Base-by-base conservation (phyloP, 768 basidiomycete genomes). In the Asterophora parasitica region DNA sequence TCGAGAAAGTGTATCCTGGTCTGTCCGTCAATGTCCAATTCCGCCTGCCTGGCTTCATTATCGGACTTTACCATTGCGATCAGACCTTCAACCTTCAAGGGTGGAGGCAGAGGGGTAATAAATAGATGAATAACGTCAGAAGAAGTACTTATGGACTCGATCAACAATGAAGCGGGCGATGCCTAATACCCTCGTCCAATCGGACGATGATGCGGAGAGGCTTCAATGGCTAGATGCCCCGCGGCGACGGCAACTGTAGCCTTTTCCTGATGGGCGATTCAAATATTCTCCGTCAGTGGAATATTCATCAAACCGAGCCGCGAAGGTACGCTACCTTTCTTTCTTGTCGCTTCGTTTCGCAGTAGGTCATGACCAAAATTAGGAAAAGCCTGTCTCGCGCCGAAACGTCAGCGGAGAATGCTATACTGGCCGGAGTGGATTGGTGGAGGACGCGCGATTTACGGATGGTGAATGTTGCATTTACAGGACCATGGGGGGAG, bases 61-160 rank as follows among this genome's bases (percentile, higher is more conserved):
- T 59, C 56, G 15, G 49, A 51, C 40, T 48, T 34, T 27, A 59
- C 54, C 51, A 58, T 51, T 36, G 40, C 39, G 28, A 55, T 55
- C 30, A 59, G 57, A 33, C 19, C 39, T 28, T 52, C 45, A 23
- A 58, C n/a, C n/a, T n/a, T n/a, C n/a, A n/a, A n/a, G n/a, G n/a
- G n/a, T n/a, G n/a, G n/a, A n/a, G n/a, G n/a, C n/a, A n/a, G n/a
- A n/a, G n/a, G n/a, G n/a, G n/a, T n/a, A n/a, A n/a, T n/a, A n/a
- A n/a, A n/a, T n/a, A n/a, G n/a, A n/a, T n/a, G n/a, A n/a, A n/a
- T n/a, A n/a, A n/a, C n/a, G n/a, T n/a, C n/a, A n/a, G n/a, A n/a
- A n/a, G n/a, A n/a, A n/a, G n/a, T n/a, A n/a, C n/a, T n/a, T n/a
- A n/a, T n/a, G n/a, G n/a, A n/a, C n/a, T n/a, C 23, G 23, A 23